Conservation (phyloP, 768 basidiomycete genomes). For the Serendipita sp. region DNA sequence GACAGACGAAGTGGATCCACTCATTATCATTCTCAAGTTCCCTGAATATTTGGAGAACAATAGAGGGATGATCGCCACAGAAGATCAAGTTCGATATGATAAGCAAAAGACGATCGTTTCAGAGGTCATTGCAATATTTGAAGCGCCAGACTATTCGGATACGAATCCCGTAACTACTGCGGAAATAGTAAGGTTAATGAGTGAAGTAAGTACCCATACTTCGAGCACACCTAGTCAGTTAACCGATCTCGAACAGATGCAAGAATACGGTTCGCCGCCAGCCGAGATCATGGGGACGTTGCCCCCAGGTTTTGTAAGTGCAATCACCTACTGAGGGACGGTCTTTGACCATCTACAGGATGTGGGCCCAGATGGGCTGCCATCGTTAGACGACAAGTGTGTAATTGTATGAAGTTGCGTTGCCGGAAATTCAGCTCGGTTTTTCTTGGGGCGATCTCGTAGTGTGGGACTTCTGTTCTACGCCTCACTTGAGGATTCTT, state of each 20-base stretch:
- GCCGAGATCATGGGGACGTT: slow-evolving; percentile 70
- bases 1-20: background rate
- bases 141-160: slow-evolving; percentile 43
- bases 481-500: too few species aligned
- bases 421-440: too few species aligned
- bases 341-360: slow-evolving; percentile 15
- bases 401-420: slow-evolving; percentile 16
- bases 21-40: slow-evolving; percentile 34
- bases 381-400: slow-evolving; percentile 29
- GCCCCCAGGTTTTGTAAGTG: slow-evolving; percentile 41
- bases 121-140: slow-evolving; percentile 50
- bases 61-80: slow-evolving; percentile 33
- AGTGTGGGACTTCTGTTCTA: too few species aligned
- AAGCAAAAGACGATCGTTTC: slow-evolving; percentile 42
- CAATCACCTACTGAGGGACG: background rate
- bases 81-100: slow-evolving; percentile 49
- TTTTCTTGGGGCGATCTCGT: too few species aligned
- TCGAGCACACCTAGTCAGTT: background rate
- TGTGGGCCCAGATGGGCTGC: slow-evolving; percentile 39
- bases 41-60: slow-evolving; percentile 55
- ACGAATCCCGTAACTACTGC: slow-evolving; percentile 30
- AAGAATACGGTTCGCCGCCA: slow-evolving; percentile 63
- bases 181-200: slow-evolving; percentile 53
- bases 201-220: slow-evolving; percentile 34
- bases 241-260: slow-evolving; percentile 36